These are phyloP conservation scores for Diospyros kaki DNA, from an alignment of 148 eudicot genomes.

Conservation along the genomic window DNA sequence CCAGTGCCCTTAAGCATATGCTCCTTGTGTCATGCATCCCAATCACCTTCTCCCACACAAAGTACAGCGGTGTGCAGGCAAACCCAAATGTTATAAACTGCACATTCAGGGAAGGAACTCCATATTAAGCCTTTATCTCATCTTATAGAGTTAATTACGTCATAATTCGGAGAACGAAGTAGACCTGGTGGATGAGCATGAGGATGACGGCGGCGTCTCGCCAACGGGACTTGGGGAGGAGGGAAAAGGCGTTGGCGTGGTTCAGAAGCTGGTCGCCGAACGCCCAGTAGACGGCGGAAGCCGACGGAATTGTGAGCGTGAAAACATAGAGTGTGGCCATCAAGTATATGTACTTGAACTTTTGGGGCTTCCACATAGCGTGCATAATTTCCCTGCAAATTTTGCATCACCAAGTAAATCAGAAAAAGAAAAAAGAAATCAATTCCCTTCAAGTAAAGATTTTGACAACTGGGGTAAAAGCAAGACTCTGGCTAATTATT, in stretches of 20 bases:
- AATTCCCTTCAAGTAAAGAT: too few relatives aligned
- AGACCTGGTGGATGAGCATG: conserved; percentile 76
- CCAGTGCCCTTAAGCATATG: conserved; percentile 70
- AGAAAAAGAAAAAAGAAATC: too few relatives aligned
- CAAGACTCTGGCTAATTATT: too few relatives aligned
- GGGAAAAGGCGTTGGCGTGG: conserved; percentile 12
- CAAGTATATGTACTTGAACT: conserved; percentile 81
- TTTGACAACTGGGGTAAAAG: too few relatives aligned
- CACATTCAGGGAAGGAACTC: not conserved
- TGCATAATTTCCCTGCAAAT: conserved; percentile 65
- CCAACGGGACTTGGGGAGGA: conserved; percentile 9
- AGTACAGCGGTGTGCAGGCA: conserved; percentile 82
- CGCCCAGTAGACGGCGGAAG: conserved; percentile 78
- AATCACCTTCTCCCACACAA: conserved; percentile 62
- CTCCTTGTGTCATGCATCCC: conserved; percentile 88
- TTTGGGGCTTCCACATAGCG: conserved; percentile 83
- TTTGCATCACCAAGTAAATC: not conserved
- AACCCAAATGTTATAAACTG: conserved; percentile 86
- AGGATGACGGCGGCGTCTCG: conserved; percentile 14
- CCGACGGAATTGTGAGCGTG: conserved; percentile 73
- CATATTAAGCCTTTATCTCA: not conserved
- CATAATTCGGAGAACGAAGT: not conserved
- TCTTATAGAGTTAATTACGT: too few relatives aligned
- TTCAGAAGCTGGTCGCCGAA: conserved; percentile 20
- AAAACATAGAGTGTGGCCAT: conserved; percentile 76